phyloP scores from a whole-genome alignment of 495 filamentous ascomycete genomes.

The Penicillium psychrofluorescens region DNA sequence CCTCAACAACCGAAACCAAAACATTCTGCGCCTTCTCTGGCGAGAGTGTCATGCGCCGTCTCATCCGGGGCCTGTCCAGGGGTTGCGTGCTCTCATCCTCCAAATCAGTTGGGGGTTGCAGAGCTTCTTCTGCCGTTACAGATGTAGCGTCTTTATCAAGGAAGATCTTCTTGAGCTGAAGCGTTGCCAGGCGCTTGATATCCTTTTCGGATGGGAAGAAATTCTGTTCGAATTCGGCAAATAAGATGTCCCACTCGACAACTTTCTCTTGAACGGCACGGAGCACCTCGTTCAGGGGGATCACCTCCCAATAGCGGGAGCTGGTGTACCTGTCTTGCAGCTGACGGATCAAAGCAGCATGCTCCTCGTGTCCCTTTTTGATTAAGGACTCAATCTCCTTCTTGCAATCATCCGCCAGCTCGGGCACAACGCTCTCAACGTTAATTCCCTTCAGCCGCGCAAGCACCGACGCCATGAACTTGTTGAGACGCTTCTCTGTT shows the following conservation, averaged over 20 bases:
- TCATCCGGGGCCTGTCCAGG: constrained; percentile 22
- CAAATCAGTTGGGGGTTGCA: constrained; percentile 49
- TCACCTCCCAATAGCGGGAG: constrained; percentile 93
- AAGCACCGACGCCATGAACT: constrained; percentile 82
- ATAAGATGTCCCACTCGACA: constrained; percentile 84
- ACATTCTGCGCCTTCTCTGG: constrained; percentile 63
- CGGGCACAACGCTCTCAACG: constrained; percentile 79
- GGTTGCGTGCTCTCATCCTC: constrained; percentile 40
- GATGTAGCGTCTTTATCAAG: constrained; percentile 75
- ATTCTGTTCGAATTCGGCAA: constrained; percentile 82
- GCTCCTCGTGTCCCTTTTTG: constrained; percentile 74
- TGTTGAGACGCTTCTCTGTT: constrained; percentile 69
- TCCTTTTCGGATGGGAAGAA: constrained; percentile 98
- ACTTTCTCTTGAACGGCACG: constrained; percentile 88
- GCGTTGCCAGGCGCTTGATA: constrained; percentile 80
- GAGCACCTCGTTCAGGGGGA: constrained; percentile 82
- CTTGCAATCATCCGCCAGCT: constrained; percentile 73
- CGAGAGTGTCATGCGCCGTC: constrained; percentile 50
- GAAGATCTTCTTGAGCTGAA: constrained; percentile 94
- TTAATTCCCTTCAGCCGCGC: constrained; percentile 79
- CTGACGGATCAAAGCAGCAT: constrained; percentile 59
- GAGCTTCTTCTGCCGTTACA: constrained; percentile 44
- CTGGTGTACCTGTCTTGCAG: constrained; percentile 86
- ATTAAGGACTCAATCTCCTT: constrained; percentile 69
- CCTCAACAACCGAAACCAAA: constrained; percentile 61